Evolutionary conservation across 2,329 filamentous ascomycete genomes (phyloP), one percentile per base, ranked within the genome.

Genomic region (Trichophyton rubrum): DNA sequence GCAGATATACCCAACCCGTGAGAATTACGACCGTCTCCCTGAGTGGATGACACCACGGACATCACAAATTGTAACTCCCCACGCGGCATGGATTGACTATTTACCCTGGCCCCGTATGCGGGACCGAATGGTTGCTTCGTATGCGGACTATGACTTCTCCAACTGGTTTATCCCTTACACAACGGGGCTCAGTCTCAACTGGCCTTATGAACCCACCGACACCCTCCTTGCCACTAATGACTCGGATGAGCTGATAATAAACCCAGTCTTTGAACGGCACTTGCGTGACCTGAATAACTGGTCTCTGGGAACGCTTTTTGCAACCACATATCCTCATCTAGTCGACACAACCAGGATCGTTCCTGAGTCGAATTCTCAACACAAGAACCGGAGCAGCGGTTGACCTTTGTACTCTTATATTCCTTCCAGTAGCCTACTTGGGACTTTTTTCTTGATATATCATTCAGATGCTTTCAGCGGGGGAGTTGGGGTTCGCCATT

Each of bases 91-190:
- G 90, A 80, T 90, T 35, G 90, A 95, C 69, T 83, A 92, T 69
- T 65, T 95, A 2, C 88, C 89, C 0, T 96, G 88, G 77, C 89
- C 89, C 0, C 77, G 75, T 22, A 87, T 93, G 81, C 85, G 90
- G 30, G 86, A 90, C 62, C 78, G 77, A 22, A 75, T 90, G 45
- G 77, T 85, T 24, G 72, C 76, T 24, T 72, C 78, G 0, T 80
- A 82, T 41, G 72, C 75, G 20, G 75, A 80, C 47, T 85, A 85
- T 60, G 77, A 82, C 0, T 92, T 95, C 67, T 86, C 91, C 61
- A 82, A 87, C 66, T 95, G 91, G 77, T 93, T 92, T 71, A 82
- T 92, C 17, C 87, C 88, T 0, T 95, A 85, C 71, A 93, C 88
- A 0, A 83, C 80, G 0, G 90, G 86, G 0, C 69, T 96, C 24